These are phyloP conservation scores for Puccinellia tenuiflora DNA, from an alignment of 176 grass and related monocot species.

Conservation along the genomic window DNA sequence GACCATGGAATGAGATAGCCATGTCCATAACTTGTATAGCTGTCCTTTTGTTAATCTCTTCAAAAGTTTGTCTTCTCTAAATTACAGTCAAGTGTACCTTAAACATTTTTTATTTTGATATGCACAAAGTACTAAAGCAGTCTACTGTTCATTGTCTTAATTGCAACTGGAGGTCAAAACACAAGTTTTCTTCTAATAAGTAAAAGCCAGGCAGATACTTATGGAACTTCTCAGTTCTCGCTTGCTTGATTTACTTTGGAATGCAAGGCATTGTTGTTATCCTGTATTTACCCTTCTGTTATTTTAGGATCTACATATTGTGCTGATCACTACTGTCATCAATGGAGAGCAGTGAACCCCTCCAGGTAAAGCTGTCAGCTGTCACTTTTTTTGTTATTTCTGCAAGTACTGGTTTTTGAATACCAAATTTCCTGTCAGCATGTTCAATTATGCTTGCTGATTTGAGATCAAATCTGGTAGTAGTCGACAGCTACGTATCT, in stretches of 20 bases:
- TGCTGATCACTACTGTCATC: background rate
- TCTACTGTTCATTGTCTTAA: background rate
- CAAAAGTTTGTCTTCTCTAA: background rate
- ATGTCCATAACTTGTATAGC: background rate
- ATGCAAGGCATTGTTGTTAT: background rate
- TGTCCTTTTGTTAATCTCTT: background rate
- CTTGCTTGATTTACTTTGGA: constrained; percentile 2
- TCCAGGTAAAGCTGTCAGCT: constrained; percentile 24
- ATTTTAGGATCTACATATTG: constrained; percentile 1
- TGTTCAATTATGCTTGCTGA: background rate
- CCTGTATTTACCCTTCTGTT: background rate
- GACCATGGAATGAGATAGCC: background rate
- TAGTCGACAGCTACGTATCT: background rate
- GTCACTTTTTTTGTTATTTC: background rate
- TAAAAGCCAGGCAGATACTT: background rate
- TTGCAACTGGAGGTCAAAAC: background rate
- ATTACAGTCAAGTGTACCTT: background rate
- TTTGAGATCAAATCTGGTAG: background rate
- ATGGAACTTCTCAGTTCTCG: background rate
- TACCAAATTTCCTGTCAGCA: background rate
- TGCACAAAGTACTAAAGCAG: background rate
- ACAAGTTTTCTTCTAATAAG: background rate
- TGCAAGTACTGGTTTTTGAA: background rate
- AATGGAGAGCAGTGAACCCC: constrained; percentile 31
- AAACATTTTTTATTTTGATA: background rate